phyloP scores from a whole-genome alignment of 192 early-diverging fungal species.

The Radiomyces spectabilis region DNA sequence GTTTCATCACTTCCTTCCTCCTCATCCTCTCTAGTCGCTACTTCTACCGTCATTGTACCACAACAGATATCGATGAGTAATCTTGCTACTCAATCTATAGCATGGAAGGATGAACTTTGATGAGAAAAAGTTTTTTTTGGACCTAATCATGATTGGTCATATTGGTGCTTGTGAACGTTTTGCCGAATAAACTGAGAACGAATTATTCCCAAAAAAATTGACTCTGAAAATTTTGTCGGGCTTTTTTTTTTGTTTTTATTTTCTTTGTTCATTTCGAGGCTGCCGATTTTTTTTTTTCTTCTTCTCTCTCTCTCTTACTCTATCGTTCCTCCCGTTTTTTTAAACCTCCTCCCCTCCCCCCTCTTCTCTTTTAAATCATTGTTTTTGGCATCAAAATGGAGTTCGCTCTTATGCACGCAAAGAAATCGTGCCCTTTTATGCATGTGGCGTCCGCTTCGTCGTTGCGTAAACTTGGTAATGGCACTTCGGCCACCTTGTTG shows the following conservation, averaged over 20 bases:
- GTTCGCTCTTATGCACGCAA: slow-evolving; percentile 25
- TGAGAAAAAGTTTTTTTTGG: too few species aligned
- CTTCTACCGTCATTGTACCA: too few species aligned
- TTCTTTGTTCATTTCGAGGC: not conserved
- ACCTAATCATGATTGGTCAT: too few species aligned
- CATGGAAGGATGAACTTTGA: too few species aligned
- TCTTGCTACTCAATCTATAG: too few species aligned
- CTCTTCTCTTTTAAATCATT: not conserved
- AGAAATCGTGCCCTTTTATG: slow-evolving; percentile 70
- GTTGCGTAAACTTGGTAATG: slow-evolving; percentile 51
- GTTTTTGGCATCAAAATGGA: slow-evolving; percentile 25
- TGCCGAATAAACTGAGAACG: too few species aligned
- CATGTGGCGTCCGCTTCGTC: slow-evolving; percentile 60
- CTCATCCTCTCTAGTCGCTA: too few species aligned
- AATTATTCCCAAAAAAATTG: too few species aligned
- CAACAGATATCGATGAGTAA: too few species aligned
- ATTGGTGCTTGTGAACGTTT: too few species aligned
- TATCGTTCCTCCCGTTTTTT: too few species aligned
- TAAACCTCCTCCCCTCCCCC: slow-evolving; percentile 3
- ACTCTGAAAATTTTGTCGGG: not conserved
- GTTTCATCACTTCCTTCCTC: too few species aligned
- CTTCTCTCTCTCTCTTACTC: slow-evolving; percentile 6
- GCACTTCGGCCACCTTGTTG: slow-evolving; percentile 33
- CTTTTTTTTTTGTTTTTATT: slow-evolving; percentile 2
- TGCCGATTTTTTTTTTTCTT: not conserved